These are phyloP conservation scores for Coleophoma crateriformis DNA, from an alignment of 2,329 filamentous ascomycete genomes.

Conservation along the genomic window DNA sequence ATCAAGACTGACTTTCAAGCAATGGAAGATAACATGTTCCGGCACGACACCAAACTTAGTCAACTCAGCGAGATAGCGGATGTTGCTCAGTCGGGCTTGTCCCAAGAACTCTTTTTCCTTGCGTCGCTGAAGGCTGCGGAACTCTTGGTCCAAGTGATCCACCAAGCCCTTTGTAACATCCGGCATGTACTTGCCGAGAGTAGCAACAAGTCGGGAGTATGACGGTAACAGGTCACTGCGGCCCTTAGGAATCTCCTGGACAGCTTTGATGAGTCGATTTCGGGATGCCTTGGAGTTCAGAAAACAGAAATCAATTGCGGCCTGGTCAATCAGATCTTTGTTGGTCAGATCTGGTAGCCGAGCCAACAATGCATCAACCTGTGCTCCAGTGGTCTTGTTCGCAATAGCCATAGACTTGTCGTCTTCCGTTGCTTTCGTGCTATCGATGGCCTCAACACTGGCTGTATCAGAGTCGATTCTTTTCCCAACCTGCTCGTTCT, in stretches of 20 bases:
- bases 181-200: conserved; percentile 86
- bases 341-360: conserved; percentile 86
- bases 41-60: conserved; percentile 98
- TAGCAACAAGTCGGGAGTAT: conserved; percentile 90
- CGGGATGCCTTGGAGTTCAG: conserved; percentile 97
- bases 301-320: conserved; percentile 95
- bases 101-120: conserved; percentile 98
- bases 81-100: conserved; percentile 87
- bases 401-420: conserved; percentile 91
- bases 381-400: conserved; percentile 95
- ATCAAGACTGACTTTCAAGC: conserved; percentile 92
- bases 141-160: conserved; percentile 90
- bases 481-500: conserved; percentile 77
- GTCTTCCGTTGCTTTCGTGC: conserved; percentile 53
- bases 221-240: conserved; percentile 84
- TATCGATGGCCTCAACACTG: conserved; percentile 33
- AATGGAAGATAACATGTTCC: conserved; percentile 98
- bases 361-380: conserved; percentile 85
- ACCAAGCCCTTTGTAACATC: conserved; percentile 92
- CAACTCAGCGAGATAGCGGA: conserved; percentile 94
- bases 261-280: conserved; percentile 85
- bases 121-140: conserved; percentile 89
- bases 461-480: conserved; percentile 53
- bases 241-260: conserved; percentile 93
- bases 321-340: conserved; percentile 87